phyloP scores from a whole-genome alignment of 768 basidiomycete species.

The Phylloporus sp. region DNA sequence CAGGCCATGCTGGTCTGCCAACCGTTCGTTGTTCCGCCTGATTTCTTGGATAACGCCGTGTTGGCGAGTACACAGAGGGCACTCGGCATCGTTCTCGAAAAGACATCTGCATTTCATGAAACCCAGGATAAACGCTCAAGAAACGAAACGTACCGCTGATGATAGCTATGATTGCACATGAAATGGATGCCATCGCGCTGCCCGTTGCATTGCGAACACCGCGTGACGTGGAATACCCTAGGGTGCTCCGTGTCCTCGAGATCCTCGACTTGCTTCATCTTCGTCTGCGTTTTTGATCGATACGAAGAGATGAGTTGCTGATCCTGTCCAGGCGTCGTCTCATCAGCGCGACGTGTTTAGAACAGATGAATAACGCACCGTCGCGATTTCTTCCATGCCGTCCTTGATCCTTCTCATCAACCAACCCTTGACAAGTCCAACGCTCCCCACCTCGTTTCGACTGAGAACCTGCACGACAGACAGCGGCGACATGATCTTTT shows the following conservation, averaged over 20 bases:
- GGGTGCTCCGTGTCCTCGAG: conserved; percentile 75
- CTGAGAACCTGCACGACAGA: conserved; percentile 85
- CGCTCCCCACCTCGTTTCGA: conserved; percentile 83
- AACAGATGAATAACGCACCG: conserved; percentile 45
- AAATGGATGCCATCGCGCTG: conserved; percentile 93
- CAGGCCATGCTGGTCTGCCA: conserved; percentile 78
- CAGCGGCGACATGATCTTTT: conserved; percentile 83
- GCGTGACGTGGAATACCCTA: conserved; percentile 88
- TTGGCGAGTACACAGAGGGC: conserved; percentile 81
- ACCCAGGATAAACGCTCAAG: no score
- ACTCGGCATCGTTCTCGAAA: conserved; percentile 85
- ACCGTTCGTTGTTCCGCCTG: conserved; percentile 73
- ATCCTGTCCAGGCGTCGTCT: conserved; percentile 50
- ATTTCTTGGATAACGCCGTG: conserved; percentile 91
- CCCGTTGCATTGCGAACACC: conserved; percentile 85
- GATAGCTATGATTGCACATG: conserved; percentile 98
- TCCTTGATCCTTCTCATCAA: conserved; percentile 72
- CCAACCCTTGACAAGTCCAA: conserved; percentile 92
- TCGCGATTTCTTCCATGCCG: conserved; percentile 70
- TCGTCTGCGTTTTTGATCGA: conserved; percentile 73
- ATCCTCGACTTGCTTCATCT: conserved; percentile 76
- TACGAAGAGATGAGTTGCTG: conserved; percentile 84
- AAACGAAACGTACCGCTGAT: conserved; percentile 57
- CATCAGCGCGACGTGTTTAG: neutral
- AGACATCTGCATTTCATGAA: conserved; percentile 55